Conservation (phyloP, 2,329 filamentous ascomycete species). For the Penicillium sp. region DNA sequence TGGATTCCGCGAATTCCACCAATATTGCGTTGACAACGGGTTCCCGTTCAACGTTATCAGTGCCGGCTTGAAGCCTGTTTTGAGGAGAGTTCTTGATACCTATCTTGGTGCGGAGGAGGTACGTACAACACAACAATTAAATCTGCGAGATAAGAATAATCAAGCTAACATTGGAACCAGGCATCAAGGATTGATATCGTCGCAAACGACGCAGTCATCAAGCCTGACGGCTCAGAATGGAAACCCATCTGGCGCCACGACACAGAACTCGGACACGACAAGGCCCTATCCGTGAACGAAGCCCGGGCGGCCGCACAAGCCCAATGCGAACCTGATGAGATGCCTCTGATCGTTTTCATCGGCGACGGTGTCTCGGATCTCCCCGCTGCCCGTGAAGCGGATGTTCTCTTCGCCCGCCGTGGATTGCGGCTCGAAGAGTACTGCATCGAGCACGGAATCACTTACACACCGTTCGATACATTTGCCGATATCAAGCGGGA, state of each 20-base stretch:
- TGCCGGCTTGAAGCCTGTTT: slow-evolving; percentile 65
- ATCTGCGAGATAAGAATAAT: background rate
- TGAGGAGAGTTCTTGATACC: slow-evolving; percentile 61
- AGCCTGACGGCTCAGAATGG: slow-evolving; percentile 59
- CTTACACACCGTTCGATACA: slow-evolving; percentile 63
- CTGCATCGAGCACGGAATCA: slow-evolving; percentile 61
- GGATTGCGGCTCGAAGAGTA: slow-evolving; percentile 66
- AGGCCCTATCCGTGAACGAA: slow-evolving; percentile 64
- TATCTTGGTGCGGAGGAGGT: slow-evolving; percentile 62
- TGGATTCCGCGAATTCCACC: slow-evolving; percentile 64
- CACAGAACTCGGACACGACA: slow-evolving; percentile 65
- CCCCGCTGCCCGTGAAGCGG: slow-evolving; percentile 64
- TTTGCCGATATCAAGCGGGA: slow-evolving; percentile 66
- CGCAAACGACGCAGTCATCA: slow-evolving; percentile 65
- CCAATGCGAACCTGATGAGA: slow-evolving; percentile 59
- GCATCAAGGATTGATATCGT: slow-evolving; percentile 64
- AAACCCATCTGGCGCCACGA: slow-evolving; percentile 68
- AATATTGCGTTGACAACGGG: slow-evolving; percentile 61
- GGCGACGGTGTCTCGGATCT: slow-evolving; percentile 69
- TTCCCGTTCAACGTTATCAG: slow-evolving; percentile 72
- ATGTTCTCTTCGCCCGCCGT: slow-evolving; percentile 67
- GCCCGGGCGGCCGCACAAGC: slow-evolving; percentile 57
- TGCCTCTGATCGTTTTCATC: slow-evolving; percentile 69
- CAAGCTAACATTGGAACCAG: slow-evolving; percentile 5
- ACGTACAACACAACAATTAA: slow-evolving; percentile 6